These are phyloP conservation scores for Phytophthora lateralis DNA, from an alignment of 352 stramenopile species.

Conservation along the genomic window DNA sequence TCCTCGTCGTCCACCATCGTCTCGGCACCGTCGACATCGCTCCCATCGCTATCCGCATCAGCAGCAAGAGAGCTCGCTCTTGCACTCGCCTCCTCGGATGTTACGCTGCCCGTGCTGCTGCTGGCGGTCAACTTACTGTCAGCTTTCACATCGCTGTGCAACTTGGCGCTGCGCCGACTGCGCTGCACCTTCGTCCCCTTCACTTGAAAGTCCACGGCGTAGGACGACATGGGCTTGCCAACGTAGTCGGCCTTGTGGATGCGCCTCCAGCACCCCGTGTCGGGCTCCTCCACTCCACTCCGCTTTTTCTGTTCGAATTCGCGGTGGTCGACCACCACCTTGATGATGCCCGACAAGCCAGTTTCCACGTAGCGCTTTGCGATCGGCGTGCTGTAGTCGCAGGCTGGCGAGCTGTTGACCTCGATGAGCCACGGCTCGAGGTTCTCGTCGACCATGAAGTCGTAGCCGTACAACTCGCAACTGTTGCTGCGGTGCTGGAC, in stretches of 20 bases:
- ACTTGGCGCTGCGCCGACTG: conserved; percentile 19
- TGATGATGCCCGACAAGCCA: conserved; percentile 83
- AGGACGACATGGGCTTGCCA: conserved; percentile 67
- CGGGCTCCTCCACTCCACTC: conserved; percentile 46
- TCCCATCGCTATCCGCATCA: conserved; percentile 4
- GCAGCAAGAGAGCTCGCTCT: background rate
- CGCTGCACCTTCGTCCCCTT: conserved; percentile 57
- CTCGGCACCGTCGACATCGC: no score
- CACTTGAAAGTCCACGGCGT: conserved; percentile 74
- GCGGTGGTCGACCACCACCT: conserved; percentile 89
- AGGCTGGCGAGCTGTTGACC: conserved; percentile 93
- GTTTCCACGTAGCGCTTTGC: conserved; percentile 90
- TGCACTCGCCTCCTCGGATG: background rate
- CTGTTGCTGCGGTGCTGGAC: conserved; percentile 90
- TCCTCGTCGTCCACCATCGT: no score
- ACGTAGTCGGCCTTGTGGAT: conserved; percentile 72
- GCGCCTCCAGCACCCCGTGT: conserved; percentile 65
- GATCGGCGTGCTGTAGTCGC: conserved; percentile 93
- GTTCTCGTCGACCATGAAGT: conserved; percentile 93
- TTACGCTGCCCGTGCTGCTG: conserved; percentile 7
- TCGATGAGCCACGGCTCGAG: conserved; percentile 91
- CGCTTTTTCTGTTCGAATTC: conserved; percentile 62
- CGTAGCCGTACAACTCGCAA: conserved; percentile 94
- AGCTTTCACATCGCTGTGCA: conserved; percentile 4
- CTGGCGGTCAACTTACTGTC: conserved; percentile 4